A percentile compares a stretch with the other conserved stretches of the same genome.
These are phyloP conservation scores for Rhododendron molle DNA, from an alignment of 148 eudicot species.

Conservation along the genomic window DNA sequence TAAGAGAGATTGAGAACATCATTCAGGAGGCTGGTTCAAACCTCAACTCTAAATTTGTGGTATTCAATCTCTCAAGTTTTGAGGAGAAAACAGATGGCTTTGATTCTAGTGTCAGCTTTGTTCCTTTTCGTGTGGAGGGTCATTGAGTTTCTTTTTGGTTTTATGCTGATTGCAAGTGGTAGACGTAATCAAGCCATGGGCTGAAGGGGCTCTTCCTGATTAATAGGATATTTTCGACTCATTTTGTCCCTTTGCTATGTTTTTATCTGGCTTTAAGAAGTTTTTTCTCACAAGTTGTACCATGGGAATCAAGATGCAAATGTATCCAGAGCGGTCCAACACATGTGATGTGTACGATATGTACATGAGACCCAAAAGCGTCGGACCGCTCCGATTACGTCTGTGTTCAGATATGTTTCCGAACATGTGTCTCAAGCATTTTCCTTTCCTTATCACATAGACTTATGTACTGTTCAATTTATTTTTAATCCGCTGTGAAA, in stretches of 20 bases:
- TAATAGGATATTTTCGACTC: not conserved
- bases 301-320: no score
- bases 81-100: not conserved
- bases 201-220: not conserved
- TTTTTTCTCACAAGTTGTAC: no score
- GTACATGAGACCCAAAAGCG: no score
- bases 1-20: slow-evolving; percentile 43
- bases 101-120: not conserved
- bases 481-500: no score
- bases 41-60: slow-evolving; percentile 1
- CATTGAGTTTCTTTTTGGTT: not conserved
- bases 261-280: not conserved
- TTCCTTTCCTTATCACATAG: no score
- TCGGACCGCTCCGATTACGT: no score
- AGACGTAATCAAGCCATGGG: not conserved
- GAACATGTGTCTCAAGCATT: no score
- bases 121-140: not conserved
- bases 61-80: slow-evolving; percentile 7
- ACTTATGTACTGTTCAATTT: no score
- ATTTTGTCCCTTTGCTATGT: not conserved
- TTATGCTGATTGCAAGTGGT: not conserved
- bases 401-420: no score
- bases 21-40: slow-evolving; percentile 14
- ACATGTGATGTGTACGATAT: no score
- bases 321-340: no score